Percentiles rank a stretch among this genome's conserved stretches.
phyloP scores from a whole-genome alignment of 192 early-diverging fungal species.

The Podila clonocystis region DNA sequence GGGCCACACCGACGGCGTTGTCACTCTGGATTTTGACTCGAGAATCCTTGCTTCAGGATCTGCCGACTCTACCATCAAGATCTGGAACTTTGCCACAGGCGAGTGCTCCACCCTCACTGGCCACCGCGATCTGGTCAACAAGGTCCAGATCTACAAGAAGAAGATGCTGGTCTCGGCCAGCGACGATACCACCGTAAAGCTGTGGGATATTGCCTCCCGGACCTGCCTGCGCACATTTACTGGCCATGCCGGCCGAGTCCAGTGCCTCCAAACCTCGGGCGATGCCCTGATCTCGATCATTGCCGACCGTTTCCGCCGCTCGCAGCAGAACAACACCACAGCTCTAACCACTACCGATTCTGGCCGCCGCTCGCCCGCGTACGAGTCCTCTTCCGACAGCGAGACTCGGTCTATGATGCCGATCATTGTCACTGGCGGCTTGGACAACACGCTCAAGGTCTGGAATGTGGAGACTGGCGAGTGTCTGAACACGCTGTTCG shows the following conservation, averaged over 20 bases:
- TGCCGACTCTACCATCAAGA: slow-evolving; percentile 83
- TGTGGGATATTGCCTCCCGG: slow-evolving; percentile 86
- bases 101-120: slow-evolving; percentile 78
- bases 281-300: slow-evolving; percentile 35
- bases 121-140: slow-evolving; percentile 92
- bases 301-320: slow-evolving; percentile 15
- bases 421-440: slow-evolving; percentile 81
- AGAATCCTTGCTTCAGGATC: slow-evolving; percentile 88
- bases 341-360: neutral
- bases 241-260: slow-evolving; percentile 80
- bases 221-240: slow-evolving; percentile 70
- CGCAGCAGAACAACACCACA: neutral
- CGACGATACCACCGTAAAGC: slow-evolving; percentile 85
- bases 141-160: slow-evolving; percentile 79
- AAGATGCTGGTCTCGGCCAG: slow-evolving; percentile 83
- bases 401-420: slow-evolving; percentile 34
- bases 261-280: slow-evolving; percentile 55
- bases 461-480: slow-evolving; percentile 89
- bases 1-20: slow-evolving; percentile 81
- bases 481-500: slow-evolving; percentile 81
- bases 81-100: slow-evolving; percentile 82
- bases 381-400: slow-evolving; percentile 30
- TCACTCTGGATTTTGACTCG: slow-evolving; percentile 81
- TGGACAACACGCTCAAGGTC: slow-evolving; percentile 88
- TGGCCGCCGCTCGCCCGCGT: slow-evolving; percentile 6